A percentile compares a stretch with the other conserved stretches of the same genome.
Conservation (phyloP, 1,284 basidiomycete species). For the Cutaneotrichosporon spelunceum region DNA sequence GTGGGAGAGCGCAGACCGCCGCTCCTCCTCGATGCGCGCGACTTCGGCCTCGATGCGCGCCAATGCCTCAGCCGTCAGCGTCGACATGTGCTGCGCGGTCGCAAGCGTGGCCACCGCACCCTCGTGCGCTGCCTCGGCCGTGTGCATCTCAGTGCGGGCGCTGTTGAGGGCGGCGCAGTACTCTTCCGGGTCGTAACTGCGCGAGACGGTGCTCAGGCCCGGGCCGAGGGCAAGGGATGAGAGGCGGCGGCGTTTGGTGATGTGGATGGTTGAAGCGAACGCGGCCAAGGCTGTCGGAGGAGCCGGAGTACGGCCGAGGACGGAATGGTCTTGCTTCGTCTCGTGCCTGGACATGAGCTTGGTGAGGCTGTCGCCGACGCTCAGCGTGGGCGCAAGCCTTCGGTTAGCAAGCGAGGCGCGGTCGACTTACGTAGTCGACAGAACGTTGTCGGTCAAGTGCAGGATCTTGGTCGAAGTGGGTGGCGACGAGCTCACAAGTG, state of each 20-base stretch:
- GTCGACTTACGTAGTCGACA: background rate
- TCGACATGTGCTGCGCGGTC: background rate
- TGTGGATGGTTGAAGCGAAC: background rate
- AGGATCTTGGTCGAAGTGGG: background rate
- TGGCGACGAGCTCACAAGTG: background rate
- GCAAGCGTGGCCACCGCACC: background rate
- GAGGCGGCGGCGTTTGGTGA: background rate
- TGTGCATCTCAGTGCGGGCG: background rate
- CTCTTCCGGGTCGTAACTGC: background rate
- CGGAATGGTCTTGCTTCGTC: background rate
- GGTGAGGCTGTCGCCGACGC: background rate
- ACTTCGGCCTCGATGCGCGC: background rate
- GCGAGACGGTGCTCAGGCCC: background rate
- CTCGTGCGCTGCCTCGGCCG: background rate
- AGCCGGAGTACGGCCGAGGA: background rate
- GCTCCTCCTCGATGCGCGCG: background rate
- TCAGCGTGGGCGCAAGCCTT: background rate
- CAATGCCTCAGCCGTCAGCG: background rate
- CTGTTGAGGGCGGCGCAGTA: background rate
- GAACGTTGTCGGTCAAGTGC: background rate
- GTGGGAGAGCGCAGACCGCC: background rate
- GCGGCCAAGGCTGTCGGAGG: background rate
- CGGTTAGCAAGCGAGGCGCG: background rate
- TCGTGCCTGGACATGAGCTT: background rate
- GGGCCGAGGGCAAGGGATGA: constrained; percentile 1